Conservation (phyloP, 169 alveolate genomes). For the Babesia caballi region DNA sequence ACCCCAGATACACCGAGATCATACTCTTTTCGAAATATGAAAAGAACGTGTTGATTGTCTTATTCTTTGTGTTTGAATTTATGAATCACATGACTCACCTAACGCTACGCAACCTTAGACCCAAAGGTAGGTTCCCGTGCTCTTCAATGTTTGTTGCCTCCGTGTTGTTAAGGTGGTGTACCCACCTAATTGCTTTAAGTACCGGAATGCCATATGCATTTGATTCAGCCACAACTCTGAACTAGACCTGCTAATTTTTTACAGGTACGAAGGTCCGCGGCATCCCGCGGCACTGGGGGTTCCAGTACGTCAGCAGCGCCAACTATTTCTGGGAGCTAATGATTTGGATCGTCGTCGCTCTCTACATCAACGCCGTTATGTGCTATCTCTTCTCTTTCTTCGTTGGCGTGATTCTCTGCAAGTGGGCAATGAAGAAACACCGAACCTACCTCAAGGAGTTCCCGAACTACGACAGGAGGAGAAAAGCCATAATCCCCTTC, state of each 20-base stretch:
- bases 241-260: not conserved
- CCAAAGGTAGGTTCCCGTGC: slow-evolving; percentile 66
- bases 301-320: slow-evolving; percentile 93
- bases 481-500: slow-evolving; percentile 90
- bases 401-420: slow-evolving; percentile 81
- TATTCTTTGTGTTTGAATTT: slow-evolving; percentile 84
- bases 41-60: slow-evolving; percentile 43
- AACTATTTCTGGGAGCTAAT: slow-evolving; percentile 96
- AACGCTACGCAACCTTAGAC: slow-evolving; percentile 89
- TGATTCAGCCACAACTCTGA: too few relatives aligned
- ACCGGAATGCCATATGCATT: too few relatives aligned
- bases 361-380: slow-evolving; percentile 49
- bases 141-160: slow-evolving; percentile 20
- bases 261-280: slow-evolving; percentile 91
- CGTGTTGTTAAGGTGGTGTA: too few relatives aligned
- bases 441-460: slow-evolving; percentile 85
- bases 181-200: too few relatives aligned
- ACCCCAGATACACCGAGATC: slow-evolving; percentile 87
- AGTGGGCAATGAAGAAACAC: slow-evolving; percentile 93
- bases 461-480: slow-evolving; percentile 82
- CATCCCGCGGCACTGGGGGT: slow-evolving; percentile 94
- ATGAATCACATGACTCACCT: slow-evolving; percentile 91
- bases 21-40: slow-evolving; percentile 27
- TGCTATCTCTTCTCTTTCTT: slow-evolving; percentile 70
- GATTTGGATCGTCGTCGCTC: slow-evolving; percentile 90